Conservation (phyloP, 2,329 filamentous ascomycete genomes). For the Beauveria brongniartii region DNA sequence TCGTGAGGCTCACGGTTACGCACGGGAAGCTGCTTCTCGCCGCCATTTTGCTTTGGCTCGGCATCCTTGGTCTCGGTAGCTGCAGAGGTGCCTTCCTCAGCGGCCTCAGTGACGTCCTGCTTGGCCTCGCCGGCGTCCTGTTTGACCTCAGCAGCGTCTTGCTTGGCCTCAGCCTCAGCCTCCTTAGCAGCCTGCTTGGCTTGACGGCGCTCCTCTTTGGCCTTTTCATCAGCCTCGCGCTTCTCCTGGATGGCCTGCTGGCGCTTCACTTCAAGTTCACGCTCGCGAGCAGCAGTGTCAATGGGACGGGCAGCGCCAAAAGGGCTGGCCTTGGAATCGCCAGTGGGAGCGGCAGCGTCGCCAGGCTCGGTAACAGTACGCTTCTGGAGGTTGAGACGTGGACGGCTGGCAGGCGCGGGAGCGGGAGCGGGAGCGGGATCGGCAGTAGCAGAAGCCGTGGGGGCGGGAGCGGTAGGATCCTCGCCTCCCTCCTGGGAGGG, state of each 20-base stretch:
- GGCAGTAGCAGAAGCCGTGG: constrained; percentile 47
- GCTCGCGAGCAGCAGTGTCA: constrained; percentile 83
- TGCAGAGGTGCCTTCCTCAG: constrained; percentile 21
- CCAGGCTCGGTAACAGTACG: constrained; percentile 74
- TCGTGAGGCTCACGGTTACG: constrained; percentile 28
- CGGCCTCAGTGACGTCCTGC: constrained; percentile 3
- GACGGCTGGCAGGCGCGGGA: constrained; percentile 53
- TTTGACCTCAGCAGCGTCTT: constrained; percentile 18
- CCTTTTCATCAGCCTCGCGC: constrained; percentile 80
- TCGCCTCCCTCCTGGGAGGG: constrained; percentile 65
- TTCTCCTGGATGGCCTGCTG: constrained; percentile 68
- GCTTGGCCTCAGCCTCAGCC: constrained; percentile 26
- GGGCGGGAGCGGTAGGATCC: constrained; percentile 64
- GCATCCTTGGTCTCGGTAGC: constrained; percentile 18
- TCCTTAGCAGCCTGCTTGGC: constrained; percentile 28
- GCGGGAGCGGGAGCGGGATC: constrained; percentile 45
- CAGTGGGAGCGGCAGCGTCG: constrained; percentile 42
- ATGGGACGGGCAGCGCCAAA: constrained; percentile 93
- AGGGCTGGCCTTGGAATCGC: constrained; percentile 79
- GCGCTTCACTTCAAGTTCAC: constrained; percentile 83
- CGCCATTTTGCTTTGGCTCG: constrained; percentile 15
- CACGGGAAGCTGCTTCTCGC: constrained; percentile 40
- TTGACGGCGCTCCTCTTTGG: constrained; percentile 62
- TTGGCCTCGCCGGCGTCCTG: constrained; percentile 35
- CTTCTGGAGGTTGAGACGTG: constrained; percentile 82